Evolutionary conservation across 192 early-diverging fungal species (phyloP).

Genomic region (Coemansia sp.): DNA sequence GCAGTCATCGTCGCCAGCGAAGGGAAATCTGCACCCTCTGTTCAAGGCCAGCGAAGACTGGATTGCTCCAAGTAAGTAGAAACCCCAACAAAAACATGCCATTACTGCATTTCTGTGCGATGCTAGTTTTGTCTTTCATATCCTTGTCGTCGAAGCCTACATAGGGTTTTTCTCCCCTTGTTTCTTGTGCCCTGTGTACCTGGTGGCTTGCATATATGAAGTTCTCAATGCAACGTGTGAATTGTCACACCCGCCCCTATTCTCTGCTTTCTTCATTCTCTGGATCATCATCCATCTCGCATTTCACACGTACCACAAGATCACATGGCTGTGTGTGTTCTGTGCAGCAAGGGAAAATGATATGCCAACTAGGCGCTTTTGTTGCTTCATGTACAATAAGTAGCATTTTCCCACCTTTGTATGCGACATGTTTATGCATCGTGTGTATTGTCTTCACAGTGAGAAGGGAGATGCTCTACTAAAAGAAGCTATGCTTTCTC

Average conservation of each 20-base stretch:
- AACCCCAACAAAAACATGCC: not conserved
- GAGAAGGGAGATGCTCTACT: too few species aligned
- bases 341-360: not conserved
- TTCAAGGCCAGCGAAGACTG: conserved; percentile 53
- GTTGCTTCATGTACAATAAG: not conserved
- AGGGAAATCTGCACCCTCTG: conserved; percentile 41
- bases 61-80: conserved; percentile 54
- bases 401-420: not conserved
- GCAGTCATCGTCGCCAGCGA: conserved; percentile 6
- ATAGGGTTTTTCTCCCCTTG: not conserved
- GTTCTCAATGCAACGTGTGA: conserved; percentile 15
- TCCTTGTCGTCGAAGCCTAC: not conserved
- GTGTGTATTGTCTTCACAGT: conserved; percentile 1
- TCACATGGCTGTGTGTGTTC: not conserved
- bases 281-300: not conserved
- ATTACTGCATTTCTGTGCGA: not conserved
- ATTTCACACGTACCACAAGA: not conserved
- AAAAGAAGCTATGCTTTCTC: conserved; percentile 12
- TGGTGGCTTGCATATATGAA: conserved; percentile 44
- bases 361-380: not conserved
- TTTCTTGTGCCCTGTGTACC: not conserved
- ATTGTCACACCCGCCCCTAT: not conserved
- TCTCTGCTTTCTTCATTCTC: conserved; percentile 3
- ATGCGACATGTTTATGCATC: conserved; percentile 4
- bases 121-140: not conserved